Evolutionary conservation across 2,329 filamentous ascomycete genomes (phyloP).

Genomic region (Chrysosporium keratinophilum): DNA sequence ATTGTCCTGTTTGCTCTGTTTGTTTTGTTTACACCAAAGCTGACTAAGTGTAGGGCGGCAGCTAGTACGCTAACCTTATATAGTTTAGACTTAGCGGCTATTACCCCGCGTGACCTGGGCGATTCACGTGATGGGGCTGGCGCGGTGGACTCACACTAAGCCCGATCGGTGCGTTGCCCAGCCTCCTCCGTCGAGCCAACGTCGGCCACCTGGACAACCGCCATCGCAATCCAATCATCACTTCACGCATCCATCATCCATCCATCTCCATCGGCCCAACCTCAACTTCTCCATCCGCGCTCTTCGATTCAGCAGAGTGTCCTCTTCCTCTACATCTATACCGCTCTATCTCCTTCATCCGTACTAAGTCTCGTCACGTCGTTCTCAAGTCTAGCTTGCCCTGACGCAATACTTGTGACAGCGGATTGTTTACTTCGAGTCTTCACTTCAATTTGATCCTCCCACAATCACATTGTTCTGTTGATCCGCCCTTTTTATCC

Average conservation of each 20-base stretch:
- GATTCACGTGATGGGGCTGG: not conserved
- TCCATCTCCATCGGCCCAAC: not conserved
- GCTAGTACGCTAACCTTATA: not conserved
- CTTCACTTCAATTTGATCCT: not conserved
- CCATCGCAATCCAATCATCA: constrained; percentile 1
- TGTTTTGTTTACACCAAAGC: not conserved
- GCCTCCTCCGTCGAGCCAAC: constrained; percentile 5
- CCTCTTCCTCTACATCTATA: not conserved
- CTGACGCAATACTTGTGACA: not conserved
- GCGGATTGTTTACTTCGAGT: constrained; percentile 2
- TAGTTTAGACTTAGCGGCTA: not conserved
- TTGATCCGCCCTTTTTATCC: not conserved
- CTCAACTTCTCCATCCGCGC: not conserved
- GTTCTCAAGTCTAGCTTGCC: not conserved
- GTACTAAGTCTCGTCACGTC: not conserved
- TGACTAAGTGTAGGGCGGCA: not conserved
- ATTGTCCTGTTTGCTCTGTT: not conserved
- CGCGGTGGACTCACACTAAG: not conserved
- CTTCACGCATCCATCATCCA: not conserved
- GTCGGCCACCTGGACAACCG: constrained; percentile 10
- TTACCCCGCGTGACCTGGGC: not conserved
- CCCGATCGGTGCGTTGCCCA: not conserved
- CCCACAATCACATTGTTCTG: constrained; percentile 4
- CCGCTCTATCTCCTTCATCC: not conserved
- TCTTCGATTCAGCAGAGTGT: not conserved